Evolutionary conservation across 257 asterid species (phyloP), one percentile per base, ranked within the genome.

Genomic region (Plectranthus barbatus): DNA sequence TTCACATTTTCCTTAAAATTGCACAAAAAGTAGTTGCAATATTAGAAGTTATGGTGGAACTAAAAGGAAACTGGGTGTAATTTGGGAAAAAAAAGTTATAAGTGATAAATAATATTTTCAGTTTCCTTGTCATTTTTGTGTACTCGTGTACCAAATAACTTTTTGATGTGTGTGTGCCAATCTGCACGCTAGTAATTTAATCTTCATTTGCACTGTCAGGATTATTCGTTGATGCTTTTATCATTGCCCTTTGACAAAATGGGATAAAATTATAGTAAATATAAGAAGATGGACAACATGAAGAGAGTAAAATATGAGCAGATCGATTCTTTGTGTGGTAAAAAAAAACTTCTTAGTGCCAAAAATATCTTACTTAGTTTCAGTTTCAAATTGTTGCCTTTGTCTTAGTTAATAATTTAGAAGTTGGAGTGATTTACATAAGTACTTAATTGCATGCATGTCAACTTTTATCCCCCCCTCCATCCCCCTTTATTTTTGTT

Each of bases 401-500:
- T 12, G 63, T 52, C 56, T 52, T 64, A 17, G 18, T 59, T 26
- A 48, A 24, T n/a, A 40, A 24, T 48, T 24, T 48, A 7, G 17
- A 60, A 18, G 36, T 48, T 26, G 60, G 37, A 56, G 69, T 64
- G 20, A 54, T 12, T 39, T 47, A 59, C 56, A 41, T 60, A n/a
- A 24, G 17, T 40, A 41, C 39, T 41, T 50, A 55, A 56, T 37
- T 39, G 29, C 44, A 56, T 73, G 72, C 44, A 23, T 69, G 54
- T 29, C n/a, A n/a, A n/a, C n/a, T n/a, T n/a, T n/a, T n/a, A n/a
- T n/a, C n/a, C n/a, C n/a, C n/a, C n/a, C n/a, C n/a, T n/a, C 64
- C 34, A 23, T 74, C 51, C 66, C 60, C n/a, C n/a, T n/a, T n/a
- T n/a, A n/a, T n/a, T n/a, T n/a, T 14, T 67, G 69, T 55, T 79